Evolutionary conservation across 2,329 filamentous ascomycete genomes (phyloP), one percentile per base, ranked within the genome.

Genomic region (Fusarium austroafricanum): DNA sequence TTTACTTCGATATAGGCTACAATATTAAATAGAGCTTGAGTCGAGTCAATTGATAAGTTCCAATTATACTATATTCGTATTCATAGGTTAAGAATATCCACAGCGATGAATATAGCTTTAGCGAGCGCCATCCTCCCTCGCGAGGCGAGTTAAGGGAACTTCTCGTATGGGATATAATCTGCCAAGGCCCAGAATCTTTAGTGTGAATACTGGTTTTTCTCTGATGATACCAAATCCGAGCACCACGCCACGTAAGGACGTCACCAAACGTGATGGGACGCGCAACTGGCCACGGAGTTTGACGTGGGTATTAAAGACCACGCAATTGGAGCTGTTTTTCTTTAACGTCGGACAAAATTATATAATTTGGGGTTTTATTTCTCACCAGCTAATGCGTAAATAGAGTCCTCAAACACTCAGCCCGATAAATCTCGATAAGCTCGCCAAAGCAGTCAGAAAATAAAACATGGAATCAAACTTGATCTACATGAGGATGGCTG

Each of bases 201-300:
- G 18, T 31, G 8, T n/a, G n/a, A 60, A 29, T 52, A 20, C 23
- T 56, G 29, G 12, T 31, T 15, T 42, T 29, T 55, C 17, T 55
- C 26, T 26, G 31, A 23, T 47, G 40, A 26, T 21, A 23, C 57
- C 42, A 42, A 62, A 62, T 43, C 40, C 20, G 14, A 62, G 40
- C n/a, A 40, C 51, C 33, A 57, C 59, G 61, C 61, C 59, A 64
- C 59, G 15, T 12, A 35, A 51, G 59, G 61, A 64, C 59, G 61
- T 64, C 61, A 64, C 59, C 59, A 31, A 31, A 35, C n/a, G 29
- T 52, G 23, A 21, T 21, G 14, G 44, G 61, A 64, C 59, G 52
- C 61, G 61, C 61, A 64, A 64, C 35, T 58, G 29, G 51, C 52
- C 58, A 20, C 58, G 43, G 46, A 49, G n/a, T 23, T 57, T 20